Evolutionary conservation across 176 grass and related monocot species (phyloP), one percentile per base, ranked within the genome.

Genomic region (Bothriochloa decipiens): DNA sequence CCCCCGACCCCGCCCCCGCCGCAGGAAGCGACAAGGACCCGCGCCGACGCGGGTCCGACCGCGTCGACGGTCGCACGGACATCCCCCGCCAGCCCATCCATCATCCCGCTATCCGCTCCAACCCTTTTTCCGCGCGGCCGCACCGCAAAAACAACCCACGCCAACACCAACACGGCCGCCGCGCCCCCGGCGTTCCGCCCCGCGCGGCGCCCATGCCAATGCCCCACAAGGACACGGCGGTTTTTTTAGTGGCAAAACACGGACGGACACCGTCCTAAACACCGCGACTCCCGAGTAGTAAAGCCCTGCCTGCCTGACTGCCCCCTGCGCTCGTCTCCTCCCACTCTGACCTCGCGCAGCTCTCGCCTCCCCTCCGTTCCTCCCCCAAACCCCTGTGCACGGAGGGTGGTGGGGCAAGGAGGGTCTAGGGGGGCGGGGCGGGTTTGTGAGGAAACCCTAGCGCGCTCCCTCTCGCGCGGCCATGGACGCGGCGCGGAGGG

Each of bases 401-500:
- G 4, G 45, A 47, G 45, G 45, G 45, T 45, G 42, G 42, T 47
- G 45, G 45, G 45, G 45, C 12, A 12, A 49, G 35, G 29, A 32
- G 46, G 46, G 45, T 46, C 2, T 3, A 45, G 6, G 39, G 39
- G 40, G 40, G 7, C 11, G 45, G 43, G 13, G 45, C 3, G 26
- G 27, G 8, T 69, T 18, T 53, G 41, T 15, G 3, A 27, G 36
- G 36, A 9, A 3, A 4, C 41, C 65, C 83, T 57, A 77, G 23
- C 55, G 64, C 36, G 17, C 40, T 7, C 39, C 4, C 11, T 28
- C 46, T 66, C 52, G 50, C 8, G 16, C 23, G 72, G 77, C 57
- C 46, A 95, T 95, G 93, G 93, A 95, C 74, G 49, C 61, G 68
- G 75, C 80, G 84, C 84, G 75, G 47, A 60, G 84, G 79, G 88